Evolutionary conservation across 2,329 filamentous ascomycete species (phyloP), one percentile per base, ranked within the genome.

Genomic region (Penicillium sp.): DNA sequence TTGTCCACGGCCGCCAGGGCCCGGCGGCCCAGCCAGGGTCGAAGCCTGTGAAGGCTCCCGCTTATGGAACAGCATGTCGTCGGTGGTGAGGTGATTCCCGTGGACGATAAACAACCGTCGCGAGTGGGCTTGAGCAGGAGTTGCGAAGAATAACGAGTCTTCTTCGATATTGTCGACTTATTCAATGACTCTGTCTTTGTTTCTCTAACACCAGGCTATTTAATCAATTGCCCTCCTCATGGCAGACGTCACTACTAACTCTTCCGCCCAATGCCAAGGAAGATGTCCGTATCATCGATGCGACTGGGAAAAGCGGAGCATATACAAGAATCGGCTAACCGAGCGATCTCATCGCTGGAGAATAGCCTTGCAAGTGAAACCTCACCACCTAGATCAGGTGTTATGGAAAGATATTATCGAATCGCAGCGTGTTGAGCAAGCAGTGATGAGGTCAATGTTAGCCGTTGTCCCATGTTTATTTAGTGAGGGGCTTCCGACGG

Each of bases 281-380:
- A 50, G 24, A 56, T 60, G 41, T 41, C 62, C 35, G 54, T 56
- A 62, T 60, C 60, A 63, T 61, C 44, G 62, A 66, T 44, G 37
- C 27, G 14, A 11, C 11, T 49, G 43, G 55, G 46, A 46, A 51
- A 51, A 46, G 33, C 24, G 19, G 50, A 33, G 27, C 16, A n/a
- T 5, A 36, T 46, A n/a, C 41, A 19, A 35, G 39, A 13, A 46
- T 33, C n/a, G 13, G 27, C 27, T 43, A 14, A 16, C n/a, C n/a
- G 22, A 19, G 27, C 27, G 27, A 33, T 49, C 31, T 14, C 44
- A 36, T 33, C 13, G 9, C 31, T 9, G 11, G 6, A n/a, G 51
- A 54, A 46, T 54, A 46, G 51, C 18, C 39, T 46, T 44, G 39
- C 18, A 41, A 19, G 39, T 19, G 18, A 16, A 19, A 16, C 24